Evolutionary conservation across 768 basidiomycete species (phyloP), one percentile per base, ranked within the genome.

Genomic region (Suillus subaureus): DNA sequence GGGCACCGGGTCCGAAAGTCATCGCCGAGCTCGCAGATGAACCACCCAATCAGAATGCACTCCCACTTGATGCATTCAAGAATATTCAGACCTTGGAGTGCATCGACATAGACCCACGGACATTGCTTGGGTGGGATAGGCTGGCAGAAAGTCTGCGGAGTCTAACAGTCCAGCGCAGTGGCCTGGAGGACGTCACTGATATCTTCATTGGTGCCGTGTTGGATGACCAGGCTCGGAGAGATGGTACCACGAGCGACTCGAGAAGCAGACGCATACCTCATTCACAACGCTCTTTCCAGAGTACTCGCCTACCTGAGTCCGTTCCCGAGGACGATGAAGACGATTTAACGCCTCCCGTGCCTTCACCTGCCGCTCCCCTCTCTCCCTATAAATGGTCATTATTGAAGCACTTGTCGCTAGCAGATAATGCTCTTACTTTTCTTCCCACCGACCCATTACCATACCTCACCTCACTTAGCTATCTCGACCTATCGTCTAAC

Each of bases 21-120:
- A 88, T 96, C 31, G 74, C 84, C 6, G 94, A 94, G 73, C 82
- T 94, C 13, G 79, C 83, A 5, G 81, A 85, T 42, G 91, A 94
- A 62, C 82, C 89, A 4, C 88, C 91, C 1, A 86, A 85, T 68
- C 84, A 87, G 72, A 90, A 87, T 70, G 92, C 92, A 16, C 75
- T 96, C 18, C 95, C 96, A 2, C 80, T 97, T 15, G 88, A 93
- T 67, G 82, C 82, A 12, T 97, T 97, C 86, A 94, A 92, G 83
- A 94, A 89, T 74, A 77, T 97, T 21, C 87, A 91, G 73, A 86
- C 80, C 58, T 79, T 96, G 62, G 89, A 92, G 71, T 90, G 90
- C 66, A 74, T 84, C 26, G 91, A 94, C 70, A 86, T 96, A 61
- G 95, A 97, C 76, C 94, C 95, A 18, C 84, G 94, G 66, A 82